Percentiles rank a stretch among this genome's conserved stretches.
Evolutionary conservation across 148 eudicot genomes (phyloP).

Genomic region (Gaultheria prostrata): DNA sequence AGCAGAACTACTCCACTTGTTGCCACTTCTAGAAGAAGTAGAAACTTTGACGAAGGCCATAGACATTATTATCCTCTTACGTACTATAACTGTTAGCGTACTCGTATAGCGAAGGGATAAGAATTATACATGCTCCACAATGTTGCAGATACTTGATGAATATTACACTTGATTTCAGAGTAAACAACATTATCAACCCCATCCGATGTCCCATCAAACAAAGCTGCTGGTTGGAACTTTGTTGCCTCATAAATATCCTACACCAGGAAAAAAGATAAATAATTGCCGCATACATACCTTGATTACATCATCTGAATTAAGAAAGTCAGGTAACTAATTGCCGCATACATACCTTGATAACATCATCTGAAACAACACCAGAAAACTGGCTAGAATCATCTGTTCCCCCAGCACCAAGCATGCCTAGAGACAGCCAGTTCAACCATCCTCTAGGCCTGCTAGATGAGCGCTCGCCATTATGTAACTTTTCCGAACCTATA

Average conservation of each 20-base stretch:
- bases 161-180: conserved; percentile 56
- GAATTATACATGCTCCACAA: conserved; percentile 60
- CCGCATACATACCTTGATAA: conserved; percentile 60
- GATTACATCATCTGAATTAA: conserved; percentile 64
- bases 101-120: neutral
- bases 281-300: conserved; percentile 45
- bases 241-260: conserved; percentile 99
- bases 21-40: neutral
- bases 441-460: conserved; percentile 86
- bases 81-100: neutral
- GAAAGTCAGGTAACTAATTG: neutral
- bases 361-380: conserved; percentile 95
- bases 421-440: conserved; percentile 95
- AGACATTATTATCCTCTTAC: neutral
- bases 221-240: conserved; percentile 66
- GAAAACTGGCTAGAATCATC: conserved; percentile 94
- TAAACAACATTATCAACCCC: conserved; percentile 35
- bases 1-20: neutral
- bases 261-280: neutral
- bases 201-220: conserved; percentile 31
- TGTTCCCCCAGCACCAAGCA: conserved; percentile 98
- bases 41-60: neutral
- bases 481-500: conserved; percentile 37
- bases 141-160: conserved; percentile 47
- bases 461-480: conserved; percentile 52